These are phyloP conservation scores for Tremella fuciformis DNA, from an alignment of 768 basidiomycete genomes.

Conservation along the genomic window DNA sequence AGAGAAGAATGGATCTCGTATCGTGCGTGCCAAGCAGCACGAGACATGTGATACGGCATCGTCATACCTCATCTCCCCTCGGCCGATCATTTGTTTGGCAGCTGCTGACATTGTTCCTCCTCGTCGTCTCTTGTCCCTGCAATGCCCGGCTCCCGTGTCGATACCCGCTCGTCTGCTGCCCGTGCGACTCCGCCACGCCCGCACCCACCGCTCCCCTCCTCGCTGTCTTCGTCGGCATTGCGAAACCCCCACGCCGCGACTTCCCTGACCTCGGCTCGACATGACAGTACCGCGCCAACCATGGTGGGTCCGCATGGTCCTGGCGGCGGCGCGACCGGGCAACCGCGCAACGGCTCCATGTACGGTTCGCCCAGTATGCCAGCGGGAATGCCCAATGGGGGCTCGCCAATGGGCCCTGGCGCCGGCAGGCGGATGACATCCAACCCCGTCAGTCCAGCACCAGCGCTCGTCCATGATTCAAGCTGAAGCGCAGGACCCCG, in stretches of 20 bases:
- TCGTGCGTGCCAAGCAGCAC: not conserved
- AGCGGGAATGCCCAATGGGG: not conserved
- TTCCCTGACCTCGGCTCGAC: not conserved
- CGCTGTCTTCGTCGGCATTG: constrained; percentile 12
- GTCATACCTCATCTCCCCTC: not conserved
- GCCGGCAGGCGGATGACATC: constrained; percentile 41
- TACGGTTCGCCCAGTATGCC: not conserved
- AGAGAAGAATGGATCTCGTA: not conserved
- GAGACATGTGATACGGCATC: not conserved
- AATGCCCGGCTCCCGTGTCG: not conserved
- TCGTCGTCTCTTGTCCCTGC: not conserved
- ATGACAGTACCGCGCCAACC: constrained; percentile 4
- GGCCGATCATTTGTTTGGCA: too few relatives aligned
- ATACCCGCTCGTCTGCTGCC: not conserved
- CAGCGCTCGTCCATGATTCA: not conserved
- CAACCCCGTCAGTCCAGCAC: constrained; percentile 18
- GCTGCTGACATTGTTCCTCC: not conserved
- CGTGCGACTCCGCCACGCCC: not conserved
- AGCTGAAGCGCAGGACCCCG: not conserved
- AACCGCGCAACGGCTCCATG: not conserved
- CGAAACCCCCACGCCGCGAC: not conserved
- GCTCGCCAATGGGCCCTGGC: constrained; percentile 8
- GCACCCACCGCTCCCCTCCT: not conserved
- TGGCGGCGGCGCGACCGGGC: not conserved
- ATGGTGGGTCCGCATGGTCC: not conserved